Conservation (phyloP, 2,329 filamentous ascomycete genomes). For the Ophiosphaerella herpotricha region DNA sequence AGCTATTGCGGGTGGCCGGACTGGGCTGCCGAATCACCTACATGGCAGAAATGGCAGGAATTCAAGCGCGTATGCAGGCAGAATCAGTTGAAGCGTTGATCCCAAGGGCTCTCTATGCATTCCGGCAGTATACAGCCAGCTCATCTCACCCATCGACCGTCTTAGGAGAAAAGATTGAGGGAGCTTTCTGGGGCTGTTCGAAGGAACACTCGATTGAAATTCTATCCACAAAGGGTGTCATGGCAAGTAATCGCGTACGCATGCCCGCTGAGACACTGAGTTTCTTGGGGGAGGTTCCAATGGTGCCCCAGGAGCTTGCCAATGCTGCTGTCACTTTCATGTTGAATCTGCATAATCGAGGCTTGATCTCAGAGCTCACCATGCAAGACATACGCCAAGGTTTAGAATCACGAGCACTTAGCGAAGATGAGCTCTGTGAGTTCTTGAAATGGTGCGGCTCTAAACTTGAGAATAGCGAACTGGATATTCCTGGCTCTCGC, state of each 20-base stretch:
- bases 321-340: constrained; percentile 73
- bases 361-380: constrained; percentile 84
- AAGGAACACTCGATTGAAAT: constrained; percentile 78
- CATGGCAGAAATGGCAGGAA: constrained; percentile 73
- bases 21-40: constrained; percentile 90
- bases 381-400: constrained; percentile 84
- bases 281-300: constrained; percentile 88
- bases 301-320: constrained; percentile 77
- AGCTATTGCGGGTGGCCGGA: constrained; percentile 87
- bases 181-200: constrained; percentile 94
- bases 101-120: constrained; percentile 78
- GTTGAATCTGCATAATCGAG: constrained; percentile 78
- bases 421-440: constrained; percentile 74
- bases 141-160: constrained; percentile 87
- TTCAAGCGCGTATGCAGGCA: constrained; percentile 63
- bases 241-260: constrained; percentile 82
- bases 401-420: constrained; percentile 79
- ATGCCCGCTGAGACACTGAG: constrained; percentile 70
- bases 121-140: constrained; percentile 84
- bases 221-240: constrained; percentile 83
- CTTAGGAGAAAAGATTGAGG: constrained; percentile 86
- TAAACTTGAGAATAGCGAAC: constrained; percentile 71
- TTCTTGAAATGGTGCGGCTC: constrained; percentile 84
- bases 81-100: constrained; percentile 65
- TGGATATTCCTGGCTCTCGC: constrained; percentile 70